phyloP scores from a whole-genome alignment of 1,284 basidiomycete species.

The Malassezia cuniculi region DNA sequence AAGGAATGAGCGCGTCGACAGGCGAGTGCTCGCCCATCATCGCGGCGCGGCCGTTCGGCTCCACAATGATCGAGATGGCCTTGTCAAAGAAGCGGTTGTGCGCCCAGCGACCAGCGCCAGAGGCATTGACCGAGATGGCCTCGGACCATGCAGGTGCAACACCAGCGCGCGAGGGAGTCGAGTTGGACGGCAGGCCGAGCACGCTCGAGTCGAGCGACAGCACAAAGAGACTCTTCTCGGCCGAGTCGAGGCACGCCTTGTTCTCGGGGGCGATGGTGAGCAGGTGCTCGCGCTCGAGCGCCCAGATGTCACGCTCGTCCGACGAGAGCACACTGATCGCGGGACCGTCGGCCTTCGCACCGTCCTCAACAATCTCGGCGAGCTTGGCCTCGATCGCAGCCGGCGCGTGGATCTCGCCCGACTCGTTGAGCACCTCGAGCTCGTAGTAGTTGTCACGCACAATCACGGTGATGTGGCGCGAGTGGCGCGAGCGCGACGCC shows the following conservation, averaged over 20 bases:
- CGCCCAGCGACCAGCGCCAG: slow-evolving; percentile 57
- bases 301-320: slow-evolving; percentile 73
- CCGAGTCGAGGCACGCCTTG: slow-evolving; percentile 52
- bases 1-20: slow-evolving; percentile 79
- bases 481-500: slow-evolving; percentile 47
- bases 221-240: slow-evolving; percentile 65
- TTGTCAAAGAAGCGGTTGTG: slow-evolving; percentile 91
- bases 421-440: slow-evolving; percentile 52
- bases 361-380: slow-evolving; percentile 59
- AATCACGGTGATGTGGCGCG: slow-evolving; percentile 59
- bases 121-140: slow-evolving; percentile 64
- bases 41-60: slow-evolving; percentile 71
- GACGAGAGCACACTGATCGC: slow-evolving; percentile 63
- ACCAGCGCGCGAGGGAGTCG: slow-evolving; percentile 1
- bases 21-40: slow-evolving; percentile 86
- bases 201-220: slow-evolving; percentile 53
- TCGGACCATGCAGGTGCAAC: slow-evolving; percentile 56
- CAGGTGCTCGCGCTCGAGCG: slow-evolving; percentile 61
- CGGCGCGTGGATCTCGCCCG: slow-evolving; percentile 47
- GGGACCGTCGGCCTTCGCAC: slow-evolving; percentile 49
- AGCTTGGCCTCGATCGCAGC: slow-evolving; percentile 59
- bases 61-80: slow-evolving; percentile 66
- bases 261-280: slow-evolving; percentile 59
- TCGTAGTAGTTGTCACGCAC: slow-evolving; percentile 71
- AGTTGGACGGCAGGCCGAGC: slow-evolving; percentile 50